These are phyloP conservation scores for Fennellomyces sp. DNA, from an alignment of 371 early-diverging fungal genomes.

Conservation along the genomic window DNA sequence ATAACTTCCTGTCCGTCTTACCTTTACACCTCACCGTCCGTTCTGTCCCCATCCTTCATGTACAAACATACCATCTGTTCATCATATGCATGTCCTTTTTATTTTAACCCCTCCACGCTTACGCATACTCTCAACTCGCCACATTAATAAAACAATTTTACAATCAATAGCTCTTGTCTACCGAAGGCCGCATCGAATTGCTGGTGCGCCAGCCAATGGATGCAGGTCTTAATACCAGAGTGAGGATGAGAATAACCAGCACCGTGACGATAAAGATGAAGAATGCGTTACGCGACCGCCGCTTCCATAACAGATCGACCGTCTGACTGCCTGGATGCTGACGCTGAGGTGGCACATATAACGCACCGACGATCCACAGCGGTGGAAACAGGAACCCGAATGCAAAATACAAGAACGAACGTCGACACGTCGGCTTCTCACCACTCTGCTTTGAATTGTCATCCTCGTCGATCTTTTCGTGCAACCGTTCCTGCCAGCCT, in stretches of 20 bases:
- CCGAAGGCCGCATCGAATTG: background rate
- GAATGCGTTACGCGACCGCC: conserved; percentile 21
- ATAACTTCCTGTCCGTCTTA: background rate
- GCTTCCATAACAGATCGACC: conserved; percentile 21
- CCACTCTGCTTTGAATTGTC: background rate
- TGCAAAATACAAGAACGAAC: conserved; percentile 33
- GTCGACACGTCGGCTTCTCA: background rate
- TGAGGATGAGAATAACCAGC: conserved; percentile 13
- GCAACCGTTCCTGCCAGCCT: background rate
- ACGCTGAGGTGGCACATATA: conserved; percentile 16
- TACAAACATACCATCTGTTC: background rate
- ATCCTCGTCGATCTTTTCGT: background rate
- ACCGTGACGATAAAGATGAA: conserved; percentile 12
- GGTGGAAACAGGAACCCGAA: conserved; percentile 45
- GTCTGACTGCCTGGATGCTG: conserved; percentile 10
- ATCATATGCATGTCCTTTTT: background rate
- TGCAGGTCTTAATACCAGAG: conserved; percentile 20
- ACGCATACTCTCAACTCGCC: background rate
- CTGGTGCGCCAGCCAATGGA: conserved; percentile 18
- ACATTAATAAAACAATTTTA: background rate
- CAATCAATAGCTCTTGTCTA: background rate
- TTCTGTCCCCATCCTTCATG: background rate
- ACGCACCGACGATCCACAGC: conserved; percentile 34
- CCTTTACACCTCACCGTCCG: background rate
- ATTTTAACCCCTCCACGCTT: background rate